A percentile compares a stretch with the other conserved stretches of the same genome.
phyloP scores from a whole-genome alignment of 2,329 filamentous ascomycete genomes.

The Clarireedia paspali region DNA sequence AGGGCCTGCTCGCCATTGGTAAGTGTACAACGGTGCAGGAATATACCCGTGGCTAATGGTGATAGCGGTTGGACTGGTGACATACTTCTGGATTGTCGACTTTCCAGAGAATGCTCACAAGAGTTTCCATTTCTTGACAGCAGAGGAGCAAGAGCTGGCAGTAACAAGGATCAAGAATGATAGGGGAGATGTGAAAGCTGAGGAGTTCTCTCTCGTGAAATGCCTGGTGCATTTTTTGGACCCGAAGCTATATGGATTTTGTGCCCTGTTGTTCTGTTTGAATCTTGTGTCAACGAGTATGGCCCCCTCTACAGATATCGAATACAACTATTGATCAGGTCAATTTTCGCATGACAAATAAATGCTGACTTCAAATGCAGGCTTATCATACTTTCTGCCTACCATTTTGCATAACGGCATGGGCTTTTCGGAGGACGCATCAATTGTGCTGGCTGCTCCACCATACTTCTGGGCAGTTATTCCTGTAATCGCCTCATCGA shows the following conservation, averaged over 20 bases:
- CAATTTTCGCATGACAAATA: not conserved
- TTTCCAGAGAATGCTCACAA: slow-evolving; percentile 51
- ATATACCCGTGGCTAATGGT: not conserved
- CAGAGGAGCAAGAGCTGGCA: slow-evolving; percentile 40
- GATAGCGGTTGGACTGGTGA: slow-evolving; percentile 39
- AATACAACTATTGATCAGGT: not conserved
- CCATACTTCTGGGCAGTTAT: slow-evolving; percentile 43
- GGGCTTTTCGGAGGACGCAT: slow-evolving; percentile 43
- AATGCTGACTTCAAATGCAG: slow-evolving; percentile 21
- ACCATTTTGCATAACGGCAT: slow-evolving; percentile 58
- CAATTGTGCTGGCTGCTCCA: slow-evolving; percentile 48
- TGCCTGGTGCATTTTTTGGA: slow-evolving; percentile 44
- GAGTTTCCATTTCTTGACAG: slow-evolving; percentile 48
- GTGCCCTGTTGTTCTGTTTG: slow-evolving; percentile 54
- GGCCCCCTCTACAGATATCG: not conserved
- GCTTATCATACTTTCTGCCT: slow-evolving; percentile 72
- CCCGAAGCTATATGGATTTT: slow-evolving; percentile 56
- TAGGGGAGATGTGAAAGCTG: slow-evolving; percentile 44
- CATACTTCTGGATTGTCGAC: slow-evolving; percentile 55
- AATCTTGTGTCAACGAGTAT: slow-evolving; percentile 60
- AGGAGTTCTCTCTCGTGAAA: slow-evolving; percentile 50
- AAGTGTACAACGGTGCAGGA: slow-evolving; percentile 8
- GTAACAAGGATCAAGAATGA: slow-evolving; percentile 47
- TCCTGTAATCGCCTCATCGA: slow-evolving; percentile 39
- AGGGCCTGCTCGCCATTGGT: slow-evolving; percentile 43